These are phyloP conservation scores for Plasmodium cynomolgi DNA, from an alignment of 169 alveolate genomes.

Conservation along the genomic window DNA sequence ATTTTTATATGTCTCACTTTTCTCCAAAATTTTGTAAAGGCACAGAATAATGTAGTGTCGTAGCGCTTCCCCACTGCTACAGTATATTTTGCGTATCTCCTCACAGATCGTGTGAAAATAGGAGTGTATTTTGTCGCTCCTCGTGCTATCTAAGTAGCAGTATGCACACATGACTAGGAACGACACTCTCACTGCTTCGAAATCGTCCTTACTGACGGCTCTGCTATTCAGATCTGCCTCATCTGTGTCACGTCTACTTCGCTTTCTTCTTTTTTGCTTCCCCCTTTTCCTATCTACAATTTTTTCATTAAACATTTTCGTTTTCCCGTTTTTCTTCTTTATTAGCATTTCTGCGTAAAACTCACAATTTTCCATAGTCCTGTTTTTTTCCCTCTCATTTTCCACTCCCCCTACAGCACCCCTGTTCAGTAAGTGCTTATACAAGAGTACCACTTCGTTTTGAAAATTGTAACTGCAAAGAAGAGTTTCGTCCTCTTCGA, in stretches of 20 bases:
- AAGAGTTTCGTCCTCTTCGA: neutral
- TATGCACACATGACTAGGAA: constrained; percentile 19
- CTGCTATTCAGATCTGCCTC: neutral
- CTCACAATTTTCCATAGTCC: neutral
- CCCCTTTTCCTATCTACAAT: neutral
- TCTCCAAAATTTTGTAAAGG: constrained; percentile 47
- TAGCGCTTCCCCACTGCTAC: neutral
- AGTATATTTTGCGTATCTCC: constrained; percentile 38
- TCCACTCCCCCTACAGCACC: neutral
- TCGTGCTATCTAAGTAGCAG: constrained; percentile 14
- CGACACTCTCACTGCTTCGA: constrained; percentile 40
- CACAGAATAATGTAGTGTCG: constrained; percentile 48
- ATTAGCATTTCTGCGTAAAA: constrained; percentile 21
- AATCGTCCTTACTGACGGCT: neutral
- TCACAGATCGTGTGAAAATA: constrained; percentile 26
- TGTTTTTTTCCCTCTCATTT: neutral
- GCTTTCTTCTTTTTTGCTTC: neutral
- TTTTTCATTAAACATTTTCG: constrained; percentile 7
- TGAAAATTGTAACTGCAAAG: constrained; percentile 28
- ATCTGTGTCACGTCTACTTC: neutral
- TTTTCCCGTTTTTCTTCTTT: constrained; percentile 37
- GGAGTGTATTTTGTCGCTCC: constrained; percentile 12
- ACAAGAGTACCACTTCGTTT: constrained; percentile 23
- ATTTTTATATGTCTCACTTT: constrained; percentile 42
- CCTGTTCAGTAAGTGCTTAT: constrained; percentile 14